These are phyloP conservation scores for Oidium heveae DNA, from an alignment of 2,329 filamentous ascomycete genomes.

Conservation along the genomic window DNA sequence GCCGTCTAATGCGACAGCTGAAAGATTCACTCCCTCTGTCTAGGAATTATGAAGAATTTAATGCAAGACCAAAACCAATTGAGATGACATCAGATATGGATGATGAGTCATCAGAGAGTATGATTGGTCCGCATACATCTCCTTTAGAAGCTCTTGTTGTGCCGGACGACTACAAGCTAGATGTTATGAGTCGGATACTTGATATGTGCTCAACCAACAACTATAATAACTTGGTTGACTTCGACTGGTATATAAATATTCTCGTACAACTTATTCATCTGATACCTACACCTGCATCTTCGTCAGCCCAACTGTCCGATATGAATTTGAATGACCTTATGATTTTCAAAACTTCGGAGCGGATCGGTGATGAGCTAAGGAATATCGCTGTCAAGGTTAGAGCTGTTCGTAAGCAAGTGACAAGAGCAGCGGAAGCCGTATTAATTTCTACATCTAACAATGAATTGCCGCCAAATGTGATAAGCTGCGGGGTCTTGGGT, in stretches of 20 bases:
- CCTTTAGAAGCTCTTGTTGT: constrained; percentile 32
- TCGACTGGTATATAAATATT: constrained; percentile 93
- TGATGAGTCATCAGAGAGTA: constrained; percentile 27
- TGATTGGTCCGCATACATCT: constrained; percentile 24
- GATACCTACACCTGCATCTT: constrained; percentile 24
- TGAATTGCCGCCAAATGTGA: constrained; percentile 27
- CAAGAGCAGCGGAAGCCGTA: constrained; percentile 54
- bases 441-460: constrained; percentile 34
- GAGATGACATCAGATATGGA: constrained; percentile 22
- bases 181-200: constrained; percentile 61
- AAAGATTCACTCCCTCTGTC: constrained; percentile 38
- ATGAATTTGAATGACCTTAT: constrained; percentile 2
- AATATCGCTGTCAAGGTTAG: constrained; percentile 83
- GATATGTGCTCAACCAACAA: constrained; percentile 78
- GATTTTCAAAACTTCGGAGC: constrained; percentile 28
- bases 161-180: constrained; percentile 64
- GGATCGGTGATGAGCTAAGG: constrained; percentile 62
- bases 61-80: constrained; percentile 20
- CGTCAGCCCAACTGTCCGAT: constrained; percentile 5
- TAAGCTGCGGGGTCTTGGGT: constrained; percentile 40
- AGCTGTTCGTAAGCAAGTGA: constrained; percentile 55
- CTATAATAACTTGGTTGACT: constrained; percentile 66
- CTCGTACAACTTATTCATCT: constrained; percentile 63
- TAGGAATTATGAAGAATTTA: constrained; percentile 19
- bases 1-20: constrained; percentile 69